These are phyloP conservation scores for Discostella stelligeroides DNA, from an alignment of 108 stramenopile genomes.

Conservation along the genomic window DNA sequence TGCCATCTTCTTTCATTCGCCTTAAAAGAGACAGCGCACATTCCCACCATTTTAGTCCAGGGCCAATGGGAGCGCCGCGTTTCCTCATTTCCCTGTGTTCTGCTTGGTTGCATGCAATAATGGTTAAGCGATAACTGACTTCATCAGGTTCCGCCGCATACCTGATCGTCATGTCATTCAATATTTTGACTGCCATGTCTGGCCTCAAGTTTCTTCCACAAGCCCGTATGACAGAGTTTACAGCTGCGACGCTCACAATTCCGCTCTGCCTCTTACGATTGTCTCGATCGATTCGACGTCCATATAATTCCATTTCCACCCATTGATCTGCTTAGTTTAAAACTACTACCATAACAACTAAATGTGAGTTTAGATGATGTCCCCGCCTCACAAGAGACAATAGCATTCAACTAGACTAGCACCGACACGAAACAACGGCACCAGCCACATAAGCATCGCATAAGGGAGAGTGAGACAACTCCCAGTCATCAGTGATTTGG, in stretches of 20 bases:
- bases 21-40: slow-evolving; percentile 64
- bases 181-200: slow-evolving; percentile 59
- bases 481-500: too few species aligned
- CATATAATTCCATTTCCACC: slow-evolving; percentile 67
- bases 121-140: slow-evolving; percentile 58
- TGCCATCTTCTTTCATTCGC: slow-evolving; percentile 70
- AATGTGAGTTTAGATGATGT: too few species aligned
- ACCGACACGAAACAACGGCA: too few species aligned
- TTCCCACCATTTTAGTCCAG: slow-evolving; percentile 71
- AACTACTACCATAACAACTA: too few species aligned
- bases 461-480: too few species aligned
- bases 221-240: slow-evolving; percentile 68
- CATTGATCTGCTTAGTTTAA: slow-evolving; percentile 59
- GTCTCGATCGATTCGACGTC: slow-evolving; percentile 6
- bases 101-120: slow-evolving; percentile 82
- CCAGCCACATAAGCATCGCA: too few species aligned
- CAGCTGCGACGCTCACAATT: slow-evolving; percentile 34
- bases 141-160: slow-evolving; percentile 56
- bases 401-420: too few species aligned
- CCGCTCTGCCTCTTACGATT: slow-evolving; percentile 11
- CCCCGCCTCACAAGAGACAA: too few species aligned
- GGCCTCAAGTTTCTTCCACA: slow-evolving; percentile 68
- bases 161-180: slow-evolving; percentile 56
- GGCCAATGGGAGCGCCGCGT: neutral
- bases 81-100: slow-evolving; percentile 52